Base-by-base conservation (phyloP, 2,329 filamentous ascomycete genomes). In the Monosporascus sp. region DNA sequence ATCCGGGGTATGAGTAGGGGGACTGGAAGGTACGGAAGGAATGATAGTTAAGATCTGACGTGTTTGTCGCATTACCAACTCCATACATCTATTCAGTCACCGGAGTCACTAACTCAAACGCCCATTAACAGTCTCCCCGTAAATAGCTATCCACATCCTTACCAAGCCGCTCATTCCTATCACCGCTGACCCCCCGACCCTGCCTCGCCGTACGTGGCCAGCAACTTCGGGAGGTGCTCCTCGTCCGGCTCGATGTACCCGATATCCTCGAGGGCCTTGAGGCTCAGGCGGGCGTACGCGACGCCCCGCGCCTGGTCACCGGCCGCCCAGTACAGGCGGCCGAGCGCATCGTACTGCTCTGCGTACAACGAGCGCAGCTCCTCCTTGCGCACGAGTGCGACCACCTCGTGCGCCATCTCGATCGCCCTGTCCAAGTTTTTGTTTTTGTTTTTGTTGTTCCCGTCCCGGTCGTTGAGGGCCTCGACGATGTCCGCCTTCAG, bases 341-440 rank as follows among this genome's bases (percentile, higher is more conserved):
- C 68, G 41, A 71, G 54, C 50, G 68, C 64, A 52, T 70, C 68
- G 48, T 67, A 68, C 53, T 70, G 68, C 54, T 68, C 65, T 4
- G 61, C 55, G 48, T 65, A 65, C 48, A 69, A 55, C 9, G 63
- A 60, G 17, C 61, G 62, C 22, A 71, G 59, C 20, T 66, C 63
- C 47, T 70, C 68, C 8, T 49, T 48, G 4, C 57, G 57, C 48
- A 69, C 57, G 31, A 68, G 60, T 6, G 58, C 56, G 0, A 68
- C 48, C 5, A 65, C 55, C 55, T 69, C 64, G 9, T 59, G 58
- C 9, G 63, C 62, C n/a, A 64, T 55, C n/a, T 57, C 58, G 37
- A 69, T 61, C 1, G 68, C 68, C 20, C 14, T 17, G 6, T 20
- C n/a, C 41, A 22, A 1, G 43, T 17, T 27, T 15, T 3, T 14